Base-by-base conservation (phyloP, 495 filamentous ascomycete genomes). In the Aspergillus biplanus region DNA sequence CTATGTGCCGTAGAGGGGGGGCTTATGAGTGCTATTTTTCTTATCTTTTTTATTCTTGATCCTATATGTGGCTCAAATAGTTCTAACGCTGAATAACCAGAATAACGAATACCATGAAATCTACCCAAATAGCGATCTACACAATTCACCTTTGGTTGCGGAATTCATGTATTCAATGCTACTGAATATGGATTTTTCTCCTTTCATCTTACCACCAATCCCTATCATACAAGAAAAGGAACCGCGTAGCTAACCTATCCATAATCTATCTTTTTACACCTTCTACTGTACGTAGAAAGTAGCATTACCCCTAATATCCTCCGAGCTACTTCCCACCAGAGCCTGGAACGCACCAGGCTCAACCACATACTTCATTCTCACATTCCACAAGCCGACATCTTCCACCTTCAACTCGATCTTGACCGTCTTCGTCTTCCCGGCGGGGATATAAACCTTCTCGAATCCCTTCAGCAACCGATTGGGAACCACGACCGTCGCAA, bases 391-490 rank as follows among this genome's bases (percentile, higher is more conserved):
- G 0, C 86, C 86, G 64, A 89, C 65, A 46, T 84, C 74, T 33
- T 74, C 64, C 27, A 88, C 76, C 15, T 79, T 63, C 12, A 88
- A 62, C 16, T 80, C 72, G 54, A 91, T 82, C 18, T 72, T 69
- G 13, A 89, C 86, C 6, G 70, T 83, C 73, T 82, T 78, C 4
- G 82, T 88, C 67, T 84, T 71, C 0, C 87, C 87, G 0, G 88
- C 84, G 50, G 77, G 78, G 46, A 91, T 73, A 18, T 80, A 65
- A 5, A 90, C 83, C 76, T 91, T 91, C n/a, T 80, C 73, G 69
- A 91, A 92, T 0, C 89, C 89, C 74, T 86, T 89, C 13, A 91
- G 73, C 72, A 85, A 75, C 46, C 83, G 81, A 65, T 89, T 89
- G 5, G 89, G 88, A 57, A 87, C 83, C 12, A 87, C 83, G 1